Evolutionary conservation across 306 rosid species (phyloP).

Genomic region (Lagenaria siceraria): DNA sequence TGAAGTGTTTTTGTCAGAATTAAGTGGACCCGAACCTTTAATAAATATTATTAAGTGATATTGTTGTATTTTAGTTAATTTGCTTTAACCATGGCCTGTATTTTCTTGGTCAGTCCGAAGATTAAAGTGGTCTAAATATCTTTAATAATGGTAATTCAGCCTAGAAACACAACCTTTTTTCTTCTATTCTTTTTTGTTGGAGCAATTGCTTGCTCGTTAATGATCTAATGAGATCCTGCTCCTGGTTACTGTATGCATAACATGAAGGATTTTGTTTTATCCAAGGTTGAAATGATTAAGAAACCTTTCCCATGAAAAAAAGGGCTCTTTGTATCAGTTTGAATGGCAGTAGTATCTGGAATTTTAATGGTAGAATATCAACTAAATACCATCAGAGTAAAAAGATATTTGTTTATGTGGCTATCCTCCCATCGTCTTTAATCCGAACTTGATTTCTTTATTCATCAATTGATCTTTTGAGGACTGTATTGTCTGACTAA

Average conservation of each 20-base stretch:
- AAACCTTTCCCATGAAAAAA: background rate
- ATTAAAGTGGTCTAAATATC: background rate
- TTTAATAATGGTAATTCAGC: background rate
- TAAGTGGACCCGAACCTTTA: background rate
- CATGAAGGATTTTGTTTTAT: background rate
- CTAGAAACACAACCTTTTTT: background rate
- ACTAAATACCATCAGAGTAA: too few species aligned
- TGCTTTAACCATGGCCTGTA: background rate
- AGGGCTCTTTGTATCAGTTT: background rate
- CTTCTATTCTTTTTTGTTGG: background rate
- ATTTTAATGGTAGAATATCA: background rate
- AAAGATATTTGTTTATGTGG: too few species aligned
- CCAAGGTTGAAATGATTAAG: background rate
- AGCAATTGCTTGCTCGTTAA: background rate
- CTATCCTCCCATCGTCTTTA: background rate
- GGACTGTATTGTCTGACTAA: background rate
- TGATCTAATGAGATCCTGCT: background rate
- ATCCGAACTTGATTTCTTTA: background rate
- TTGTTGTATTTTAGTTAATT: too few species aligned
- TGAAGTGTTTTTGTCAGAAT: background rate
- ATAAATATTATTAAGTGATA: too few species aligned
- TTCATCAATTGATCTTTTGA: background rate
- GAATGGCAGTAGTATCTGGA: background rate
- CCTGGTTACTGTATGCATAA: background rate
- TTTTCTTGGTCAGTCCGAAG: background rate